Evolutionary conservation across 306 rosid species (phyloP), one percentile per base, ranked within the genome.

Genomic region (Lathyrus oleraceus): DNA sequence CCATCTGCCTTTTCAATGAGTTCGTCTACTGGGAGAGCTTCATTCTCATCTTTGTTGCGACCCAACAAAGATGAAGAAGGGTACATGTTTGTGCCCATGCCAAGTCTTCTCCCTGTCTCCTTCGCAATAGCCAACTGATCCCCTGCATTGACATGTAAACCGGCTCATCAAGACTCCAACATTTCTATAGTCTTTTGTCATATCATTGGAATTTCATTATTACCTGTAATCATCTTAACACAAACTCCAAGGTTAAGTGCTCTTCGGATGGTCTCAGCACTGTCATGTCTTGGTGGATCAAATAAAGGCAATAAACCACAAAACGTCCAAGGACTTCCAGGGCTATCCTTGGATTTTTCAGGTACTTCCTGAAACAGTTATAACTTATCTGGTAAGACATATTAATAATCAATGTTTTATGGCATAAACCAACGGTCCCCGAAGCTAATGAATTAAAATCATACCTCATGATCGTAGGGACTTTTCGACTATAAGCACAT

Each of bases 61-160:
- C 85, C 87, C 19, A 91, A 78, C 83, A 91, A 82, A 51, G 97
- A 88, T 54, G 97, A 88, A 43, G 97, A 91, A 21, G 97, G 97
- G 72, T 91, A 91, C 97, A 91, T 88, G 73, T 91, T 91, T 76
- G 97, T 91, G 48, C 97, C 97, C 97, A 91, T 91, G 42, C 97
- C 97, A 72, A 91, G 97, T 76, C 97, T 76, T 71, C 92, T 71
- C 10, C 97, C 97, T 2, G 97, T 91, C 81, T 91, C 97, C 80
- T 91, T 88, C 36, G 95, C 97, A 75, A 91, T 91, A 25, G 97
- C 90, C 83, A 91, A 70, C 73, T 91, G 97, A 61, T 88, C 95
- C 57, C 97, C 97, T 88, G 69, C 75, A 70, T 80, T 67, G 54
- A 47, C 42, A 75, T 39, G 72, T 65, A 74, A 65, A 61, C 56